Percentiles rank a stretch among this genome's conserved stretches.
Conservation (phyloP, 306 rosid species). For the Medicago lupulina region DNA sequence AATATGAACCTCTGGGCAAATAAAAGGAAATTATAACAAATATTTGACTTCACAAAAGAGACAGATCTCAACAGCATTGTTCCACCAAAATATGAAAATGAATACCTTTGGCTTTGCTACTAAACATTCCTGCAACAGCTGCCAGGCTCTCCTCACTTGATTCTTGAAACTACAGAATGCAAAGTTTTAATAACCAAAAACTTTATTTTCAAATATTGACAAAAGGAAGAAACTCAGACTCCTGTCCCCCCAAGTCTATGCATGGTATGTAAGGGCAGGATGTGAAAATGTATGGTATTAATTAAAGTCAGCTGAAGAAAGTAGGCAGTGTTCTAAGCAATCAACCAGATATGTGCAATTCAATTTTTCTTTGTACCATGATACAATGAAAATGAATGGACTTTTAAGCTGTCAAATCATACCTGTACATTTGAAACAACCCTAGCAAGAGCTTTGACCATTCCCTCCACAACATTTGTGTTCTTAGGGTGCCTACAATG, state of each 20-base stretch:
- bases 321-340: conserved; percentile 28
- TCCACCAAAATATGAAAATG: conserved; percentile 33
- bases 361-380: conserved; percentile 29
- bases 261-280: conserved; percentile 24
- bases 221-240: neutral
- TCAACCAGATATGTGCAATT: conserved; percentile 23
- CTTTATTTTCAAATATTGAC: conserved; percentile 23
- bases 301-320: conserved; percentile 31
- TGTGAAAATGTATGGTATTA: conserved; percentile 14
- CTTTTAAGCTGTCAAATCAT: conserved; percentile 42
- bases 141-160: conserved; percentile 95
- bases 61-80: conserved; percentile 21
- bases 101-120: conserved; percentile 99
- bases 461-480: conserved; percentile 95
- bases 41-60: conserved; percentile 23
- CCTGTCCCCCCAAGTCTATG: conserved; percentile 7
- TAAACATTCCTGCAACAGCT: conserved; percentile 99
- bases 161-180: conserved; percentile 73
- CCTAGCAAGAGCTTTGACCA: conserved; percentile 95
- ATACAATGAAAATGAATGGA: conserved; percentile 22
- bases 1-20: conserved; percentile 1
- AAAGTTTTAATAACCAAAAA: conserved; percentile 33
- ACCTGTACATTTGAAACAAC: conserved; percentile 92
- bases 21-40: conserved; percentile 21
- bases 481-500: conserved; percentile 84